Percentiles rank a stretch among this genome's conserved stretches.
phyloP scores from a whole-genome alignment of 2,329 filamentous ascomycete genomes.

The Penicillium nordicum region DNA sequence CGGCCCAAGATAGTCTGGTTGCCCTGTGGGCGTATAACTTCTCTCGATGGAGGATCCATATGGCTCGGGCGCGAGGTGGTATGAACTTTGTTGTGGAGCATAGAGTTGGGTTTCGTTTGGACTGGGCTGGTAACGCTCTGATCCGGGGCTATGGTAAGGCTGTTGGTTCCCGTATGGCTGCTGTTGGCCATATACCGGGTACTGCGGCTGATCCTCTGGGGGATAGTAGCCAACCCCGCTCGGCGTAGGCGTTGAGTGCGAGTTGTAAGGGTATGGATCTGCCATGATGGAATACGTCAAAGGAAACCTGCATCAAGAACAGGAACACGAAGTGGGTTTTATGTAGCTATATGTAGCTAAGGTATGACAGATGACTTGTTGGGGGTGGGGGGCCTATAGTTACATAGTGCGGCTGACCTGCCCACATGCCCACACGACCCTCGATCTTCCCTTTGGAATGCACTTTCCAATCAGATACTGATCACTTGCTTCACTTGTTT shows the following conservation, averaged over 20 bases:
- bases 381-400: neutral
- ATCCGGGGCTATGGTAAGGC: conserved; percentile 19
- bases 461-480: conserved; percentile 13
- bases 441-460: conserved; percentile 10
- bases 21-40: conserved; percentile 47
- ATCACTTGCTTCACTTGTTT: neutral
- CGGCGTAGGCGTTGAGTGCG: conserved; percentile 26
- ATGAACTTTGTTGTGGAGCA: conserved; percentile 25
- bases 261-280: conserved; percentile 47
- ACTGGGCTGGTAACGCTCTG: conserved; percentile 22
- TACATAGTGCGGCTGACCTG: conserved; percentile 27
- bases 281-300: conserved; percentile 43
- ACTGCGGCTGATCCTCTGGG: conserved; percentile 24
- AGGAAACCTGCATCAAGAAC: conserved; percentile 5
- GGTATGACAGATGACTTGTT: conserved; percentile 13
- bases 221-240: conserved; percentile 25
- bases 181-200: conserved; percentile 21
- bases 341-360: neutral
- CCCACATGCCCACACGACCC: conserved; percentile 22
- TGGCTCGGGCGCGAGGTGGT: conserved; percentile 26
- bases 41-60: conserved; percentile 30
- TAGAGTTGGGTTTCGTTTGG: conserved; percentile 27
- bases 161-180: conserved; percentile 19
- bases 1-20: conserved; percentile 34
- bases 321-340: neutral